Evolutionary conservation across 148 eudicot genomes (phyloP), one percentile per base, ranked within the genome.

Genomic region (Nyssa sinensis): DNA sequence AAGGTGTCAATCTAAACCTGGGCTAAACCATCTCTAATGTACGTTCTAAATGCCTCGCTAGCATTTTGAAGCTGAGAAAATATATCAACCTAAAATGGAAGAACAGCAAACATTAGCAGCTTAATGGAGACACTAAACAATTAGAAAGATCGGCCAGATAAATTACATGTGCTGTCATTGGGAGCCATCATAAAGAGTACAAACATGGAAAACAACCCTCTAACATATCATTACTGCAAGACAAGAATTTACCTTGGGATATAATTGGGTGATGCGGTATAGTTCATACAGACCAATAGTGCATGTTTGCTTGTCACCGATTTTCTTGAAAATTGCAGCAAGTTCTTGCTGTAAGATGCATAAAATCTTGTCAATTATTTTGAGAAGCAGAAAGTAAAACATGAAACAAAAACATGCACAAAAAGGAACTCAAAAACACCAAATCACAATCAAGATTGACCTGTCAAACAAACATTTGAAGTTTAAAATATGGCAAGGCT

Each of bases 291-390:
- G 89, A 62, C 99, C 99, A 61, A 95, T 93, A 27, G 90, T 85
- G 85, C 99, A 95, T 66, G 99, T 95, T 76, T 95, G 99, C 81
- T 89, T 95, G 82, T 95, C 99, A 71, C 96, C 99, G 77, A 95
- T 95, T 81, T 95, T 95, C 87, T 95, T 95, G 74, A 95, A 95
- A 64, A 95, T 95, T 37, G 99, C 97, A 64, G 94, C 99, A 74
- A 95, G 88, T 80, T 95, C 99, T 93, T 92, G 99, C 99, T 95
- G 94, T 80, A 76, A 79, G 74, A 71, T 27, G 47, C 62, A 62
- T 28, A 58, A 65, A 53, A 16, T n/a, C 5, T 53, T 17, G 59
- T 17, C 0, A 17, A 21, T 53, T 53, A 53, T 53, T 16, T 53
- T 17, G 19, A 5, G 7, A 5, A n/a, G 6, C 25, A 21, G 19